Percentiles rank a stretch among this genome's conserved stretches.
Conservation (phyloP, 2,329 filamentous ascomycete genomes). For the Fusarium miscanthi region DNA sequence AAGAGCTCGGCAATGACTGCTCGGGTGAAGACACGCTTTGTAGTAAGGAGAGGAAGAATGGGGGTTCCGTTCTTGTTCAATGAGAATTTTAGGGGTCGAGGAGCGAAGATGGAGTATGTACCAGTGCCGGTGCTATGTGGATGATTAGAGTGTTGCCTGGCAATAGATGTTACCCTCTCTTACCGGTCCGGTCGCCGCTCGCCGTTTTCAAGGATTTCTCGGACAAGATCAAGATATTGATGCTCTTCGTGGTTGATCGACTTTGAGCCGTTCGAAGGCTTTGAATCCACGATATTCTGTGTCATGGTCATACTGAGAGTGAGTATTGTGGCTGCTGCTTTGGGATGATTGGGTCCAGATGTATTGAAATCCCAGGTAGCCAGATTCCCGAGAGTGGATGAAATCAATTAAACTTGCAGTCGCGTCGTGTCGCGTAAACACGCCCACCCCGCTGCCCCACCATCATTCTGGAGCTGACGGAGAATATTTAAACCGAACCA, state of each 20-base stretch:
- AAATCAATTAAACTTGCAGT: conserved; percentile 35
- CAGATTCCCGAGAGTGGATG: background rate
- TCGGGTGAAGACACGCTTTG: conserved; percentile 93
- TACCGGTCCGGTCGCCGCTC: conserved; percentile 91
- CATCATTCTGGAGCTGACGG: background rate
- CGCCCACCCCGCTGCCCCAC: conserved; percentile 14
- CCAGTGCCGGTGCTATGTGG: conserved; percentile 88
- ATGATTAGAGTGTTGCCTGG: conserved; percentile 3
- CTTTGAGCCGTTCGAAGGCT: conserved; percentile 26
- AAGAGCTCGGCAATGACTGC: conserved; percentile 93
- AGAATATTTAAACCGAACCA: conserved; percentile 8
- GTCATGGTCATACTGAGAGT: conserved; percentile 34
- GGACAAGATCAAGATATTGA: conserved; percentile 92
- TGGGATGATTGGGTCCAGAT: background rate
- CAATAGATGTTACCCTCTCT: background rate
- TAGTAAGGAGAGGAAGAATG: conserved; percentile 92
- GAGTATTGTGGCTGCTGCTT: background rate
- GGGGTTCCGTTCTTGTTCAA: conserved; percentile 73
- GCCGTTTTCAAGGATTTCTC: conserved; percentile 82
- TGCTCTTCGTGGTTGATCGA: conserved; percentile 78
- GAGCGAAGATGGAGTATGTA: conserved; percentile 89
- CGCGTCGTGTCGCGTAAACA: conserved; percentile 25
- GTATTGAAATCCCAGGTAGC: background rate
- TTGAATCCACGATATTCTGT: conserved; percentile 8
- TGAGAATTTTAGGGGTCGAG: conserved; percentile 85